Evolutionary conservation across 1,284 basidiomycete genomes (phyloP).

Genomic region (Marasmius oreades): DNA sequence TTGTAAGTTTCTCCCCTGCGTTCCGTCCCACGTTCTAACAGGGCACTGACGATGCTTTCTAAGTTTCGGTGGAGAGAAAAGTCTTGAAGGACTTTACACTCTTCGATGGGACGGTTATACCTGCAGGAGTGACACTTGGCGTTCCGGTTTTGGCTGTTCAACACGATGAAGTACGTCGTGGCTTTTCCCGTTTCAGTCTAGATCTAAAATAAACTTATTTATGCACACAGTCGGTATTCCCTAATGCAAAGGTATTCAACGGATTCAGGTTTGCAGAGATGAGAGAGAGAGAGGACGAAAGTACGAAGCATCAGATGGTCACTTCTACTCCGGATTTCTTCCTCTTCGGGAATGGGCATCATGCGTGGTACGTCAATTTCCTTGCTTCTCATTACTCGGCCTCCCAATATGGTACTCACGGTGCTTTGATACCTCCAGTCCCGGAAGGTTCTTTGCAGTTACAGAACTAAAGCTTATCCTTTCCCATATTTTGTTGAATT

Average conservation of each 20-base stretch:
- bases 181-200: no score
- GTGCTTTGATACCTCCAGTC: conserved; percentile 23
- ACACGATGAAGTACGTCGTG: conserved; percentile 11
- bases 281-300: conserved; percentile 10
- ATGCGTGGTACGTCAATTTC: conserved; percentile 27
- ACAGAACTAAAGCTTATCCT: conserved; percentile 38
- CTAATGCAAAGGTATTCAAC: conserved; percentile 10
- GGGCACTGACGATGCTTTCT: not conserved
- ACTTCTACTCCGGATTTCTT: conserved; percentile 28
- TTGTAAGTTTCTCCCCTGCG: conserved; percentile 10
- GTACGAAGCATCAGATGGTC: conserved; percentile 21
- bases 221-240: conserved; percentile 14
- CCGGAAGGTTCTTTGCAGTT: conserved; percentile 39
- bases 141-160: conserved; percentile 19
- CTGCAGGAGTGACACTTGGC: conserved; percentile 21
- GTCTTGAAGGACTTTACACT: conserved; percentile 26
- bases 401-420: not conserved
- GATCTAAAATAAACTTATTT: not conserved
- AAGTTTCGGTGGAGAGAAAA: conserved; percentile 21
- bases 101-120: conserved; percentile 27
- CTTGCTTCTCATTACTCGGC: not conserved
- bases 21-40: not conserved
- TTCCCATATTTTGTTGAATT: conserved; percentile 34
- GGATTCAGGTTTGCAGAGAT: not conserved
- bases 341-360: conserved; percentile 24